A percentile compares a stretch with the other conserved stretches of the same genome.
Evolutionary conservation across 1,284 basidiomycete species (phyloP).

Genomic region (Lentinula novae-zelandiae): DNA sequence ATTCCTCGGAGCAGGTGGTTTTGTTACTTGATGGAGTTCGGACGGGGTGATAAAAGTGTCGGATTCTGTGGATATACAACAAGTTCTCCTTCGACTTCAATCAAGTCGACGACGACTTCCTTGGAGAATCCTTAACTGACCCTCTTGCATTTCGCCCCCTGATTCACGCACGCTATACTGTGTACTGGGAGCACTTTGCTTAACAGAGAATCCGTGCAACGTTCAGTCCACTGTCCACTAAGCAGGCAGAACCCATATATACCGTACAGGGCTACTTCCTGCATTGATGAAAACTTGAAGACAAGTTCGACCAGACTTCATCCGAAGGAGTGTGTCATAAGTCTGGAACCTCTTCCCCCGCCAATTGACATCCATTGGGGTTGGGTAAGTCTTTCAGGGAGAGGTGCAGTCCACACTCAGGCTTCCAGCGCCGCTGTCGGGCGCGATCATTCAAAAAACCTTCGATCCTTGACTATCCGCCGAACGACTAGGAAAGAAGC

Average conservation of each 20-base stretch:
- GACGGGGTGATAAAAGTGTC: too few relatives aligned
- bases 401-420: neutral
- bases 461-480: neutral
- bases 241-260: too few relatives aligned
- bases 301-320: neutral
- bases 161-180: neutral
- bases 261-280: too few relatives aligned
- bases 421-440: conserved; percentile 4
- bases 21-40: too few relatives aligned
- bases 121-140: too few relatives aligned
- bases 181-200: neutral
- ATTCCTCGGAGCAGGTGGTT: too few relatives aligned
- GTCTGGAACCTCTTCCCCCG: too few relatives aligned
- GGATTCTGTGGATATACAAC: too few relatives aligned
- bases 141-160: neutral
- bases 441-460: neutral
- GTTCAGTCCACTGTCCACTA: neutral
- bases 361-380: neutral
- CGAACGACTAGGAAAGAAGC: conserved; percentile 3
- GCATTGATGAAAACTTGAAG: too few relatives aligned
- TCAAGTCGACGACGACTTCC: too few relatives aligned
- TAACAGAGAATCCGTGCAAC: neutral
- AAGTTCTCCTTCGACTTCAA: too few relatives aligned
- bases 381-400: neutral
- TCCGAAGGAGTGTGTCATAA: neutral